Base-by-base conservation (phyloP, 139 green algal genomes). In the Chlamydomonas schloesseri region DNA sequence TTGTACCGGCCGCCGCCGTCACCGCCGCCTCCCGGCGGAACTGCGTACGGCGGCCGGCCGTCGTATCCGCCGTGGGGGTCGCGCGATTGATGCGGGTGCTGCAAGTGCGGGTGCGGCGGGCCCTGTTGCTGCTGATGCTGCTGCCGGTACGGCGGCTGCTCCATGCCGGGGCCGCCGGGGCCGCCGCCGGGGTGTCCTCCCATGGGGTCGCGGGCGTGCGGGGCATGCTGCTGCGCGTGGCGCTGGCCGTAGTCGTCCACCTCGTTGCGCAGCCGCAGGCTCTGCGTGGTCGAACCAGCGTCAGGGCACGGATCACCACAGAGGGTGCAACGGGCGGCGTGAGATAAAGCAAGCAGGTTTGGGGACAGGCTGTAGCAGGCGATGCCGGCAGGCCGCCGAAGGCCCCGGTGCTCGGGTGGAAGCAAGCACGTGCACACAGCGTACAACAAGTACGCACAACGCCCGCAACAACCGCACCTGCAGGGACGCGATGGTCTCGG, bases 241-340 rank as follows among this genome's bases (percentile, higher is more conserved):
- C 8, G 42, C 42, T 85, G 64, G 21, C 62, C 60, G n/a, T 15
- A 17, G 76, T 29, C 31, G 36, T 83, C 60, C 6, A 62, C 76
- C 37, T 83, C 60, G 4, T 33, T 28, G 13, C 76, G 76, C 76
- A 83, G 60, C 29, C 76, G 76, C 33, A 72, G 76, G 58, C 76
- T 60, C 74, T 82, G 73, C 18, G 21, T 4, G 42, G n/a, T n/a
- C n/a, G n/a, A n/a, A n/a, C n/a, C n/a, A n/a, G n/a, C n/a, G n/a
- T n/a, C n/a, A n/a, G n/a, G n/a, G n/a, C n/a, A n/a, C n/a, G n/a
- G n/a, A n/a, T n/a, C n/a, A n/a, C n/a, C n/a, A n/a, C n/a, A n/a
- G n/a, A n/a, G n/a, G n/a, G n/a, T n/a, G n/a, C n/a, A n/a, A n/a
- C n/a, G n/a, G n/a, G n/a, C n/a, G n/a, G n/a, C n/a, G n/a, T n/a